phyloP scores from a whole-genome alignment of 1,139 yeast species.

The Lodderomyces theae region DNA sequence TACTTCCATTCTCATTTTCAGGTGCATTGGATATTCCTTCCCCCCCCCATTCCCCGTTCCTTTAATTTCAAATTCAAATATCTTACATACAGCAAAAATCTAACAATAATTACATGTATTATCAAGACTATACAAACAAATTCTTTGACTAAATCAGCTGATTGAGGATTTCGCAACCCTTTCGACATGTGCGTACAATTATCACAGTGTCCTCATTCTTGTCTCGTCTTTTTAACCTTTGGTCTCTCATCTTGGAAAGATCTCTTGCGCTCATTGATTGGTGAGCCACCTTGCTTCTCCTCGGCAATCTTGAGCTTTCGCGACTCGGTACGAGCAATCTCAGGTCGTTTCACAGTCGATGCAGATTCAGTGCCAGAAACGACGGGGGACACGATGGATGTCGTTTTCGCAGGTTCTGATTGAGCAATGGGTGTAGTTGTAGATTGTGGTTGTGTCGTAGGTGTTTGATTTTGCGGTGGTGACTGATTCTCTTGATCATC shows the following conservation, averaged over 20 bases:
- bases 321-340: slow-evolving; percentile 15
- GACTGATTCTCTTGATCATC: too few species aligned
- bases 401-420: slow-evolving; percentile 5
- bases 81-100: too few species aligned
- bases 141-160: too few species aligned
- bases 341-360: slow-evolving; percentile 32
- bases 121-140: too few species aligned
- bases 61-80: too few species aligned
- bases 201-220: too few species aligned
- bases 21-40: too few species aligned
- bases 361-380: slow-evolving; percentile 26
- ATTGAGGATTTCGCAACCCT: too few species aligned
- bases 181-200: too few species aligned
- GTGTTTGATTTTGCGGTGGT: not conserved
- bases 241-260: slow-evolving; percentile 5
- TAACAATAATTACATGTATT: too few species aligned
- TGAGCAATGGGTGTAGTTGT: not conserved
- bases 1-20: too few species aligned
- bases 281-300: not conserved
- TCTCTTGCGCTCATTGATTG: slow-evolving; percentile 4
- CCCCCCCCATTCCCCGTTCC: too few species aligned
- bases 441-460: slow-evolving; percentile 1
- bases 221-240: slow-evolving; percentile 5
- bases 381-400: not conserved
- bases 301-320: slow-evolving; percentile 8